Conservation (phyloP, 352 stramenopile genomes). For the Thraustotheca clavata region DNA sequence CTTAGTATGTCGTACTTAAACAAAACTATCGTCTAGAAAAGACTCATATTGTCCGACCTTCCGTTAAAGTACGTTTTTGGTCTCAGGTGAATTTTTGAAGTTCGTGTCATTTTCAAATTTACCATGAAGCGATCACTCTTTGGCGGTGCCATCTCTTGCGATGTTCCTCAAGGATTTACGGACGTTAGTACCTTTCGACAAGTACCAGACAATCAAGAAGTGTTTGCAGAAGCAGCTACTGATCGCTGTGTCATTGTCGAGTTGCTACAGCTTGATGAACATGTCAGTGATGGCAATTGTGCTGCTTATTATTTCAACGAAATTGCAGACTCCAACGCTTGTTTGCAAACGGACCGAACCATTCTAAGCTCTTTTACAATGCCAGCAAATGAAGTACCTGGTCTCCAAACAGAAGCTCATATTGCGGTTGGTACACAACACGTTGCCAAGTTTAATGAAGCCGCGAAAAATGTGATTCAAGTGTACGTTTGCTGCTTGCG, state of each 20-base stretch:
- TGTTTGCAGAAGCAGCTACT: constrained; percentile 70
- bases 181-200: constrained; percentile 79
- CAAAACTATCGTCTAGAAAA: too few relatives aligned
- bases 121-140: constrained; percentile 32
- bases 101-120: constrained; percentile 7
- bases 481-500: constrained; percentile 70
- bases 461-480: constrained; percentile 78
- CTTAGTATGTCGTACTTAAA: too few relatives aligned
- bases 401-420: constrained; percentile 31
- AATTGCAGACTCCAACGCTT: constrained; percentile 72
- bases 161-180: constrained; percentile 57
- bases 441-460: constrained; percentile 81
- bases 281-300: constrained; percentile 36
- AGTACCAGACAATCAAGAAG: constrained; percentile 82
- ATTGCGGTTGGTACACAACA: constrained; percentile 67
- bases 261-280: constrained; percentile 57
- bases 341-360: constrained; percentile 39
- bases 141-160: constrained; percentile 61
- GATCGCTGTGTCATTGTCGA: constrained; percentile 82
- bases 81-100: too few relatives aligned
- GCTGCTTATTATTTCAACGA: constrained; percentile 79
- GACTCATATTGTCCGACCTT: too few relatives aligned
- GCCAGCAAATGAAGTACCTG: constrained; percentile 24
- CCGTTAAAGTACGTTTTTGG: too few relatives aligned
- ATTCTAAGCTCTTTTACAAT: constrained; percentile 41